phyloP scores from a whole-genome alignment of 805 yeast genomes.

The Scheffersomyces coipomensis region DNA sequence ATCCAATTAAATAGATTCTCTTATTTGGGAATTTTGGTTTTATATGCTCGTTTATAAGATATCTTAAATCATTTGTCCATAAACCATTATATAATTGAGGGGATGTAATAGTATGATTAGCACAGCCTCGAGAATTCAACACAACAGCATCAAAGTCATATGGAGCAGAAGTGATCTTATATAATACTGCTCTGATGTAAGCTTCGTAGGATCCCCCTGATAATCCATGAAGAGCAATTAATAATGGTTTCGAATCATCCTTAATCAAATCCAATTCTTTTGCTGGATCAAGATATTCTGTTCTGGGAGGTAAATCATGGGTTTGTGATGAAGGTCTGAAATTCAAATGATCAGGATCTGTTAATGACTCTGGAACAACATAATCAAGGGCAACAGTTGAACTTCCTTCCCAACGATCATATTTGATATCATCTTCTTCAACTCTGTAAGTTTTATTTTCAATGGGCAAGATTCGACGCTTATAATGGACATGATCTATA shows the following conservation, averaged over 20 bases:
- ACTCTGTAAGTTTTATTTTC: slow-evolving; percentile 24
- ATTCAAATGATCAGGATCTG: slow-evolving; percentile 20
- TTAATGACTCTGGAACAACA: slow-evolving; percentile 20
- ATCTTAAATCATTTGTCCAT: slow-evolving; percentile 68
- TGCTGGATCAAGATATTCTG: slow-evolving; percentile 53
- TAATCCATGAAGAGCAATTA: slow-evolving; percentile 67
- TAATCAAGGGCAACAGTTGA: slow-evolving; percentile 52
- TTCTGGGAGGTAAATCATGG: slow-evolving; percentile 64
- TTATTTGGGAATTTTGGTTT: slow-evolving; percentile 56
- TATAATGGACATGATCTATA: slow-evolving; percentile 43
- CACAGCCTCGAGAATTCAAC: slow-evolving; percentile 73
- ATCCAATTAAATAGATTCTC: slow-evolving; percentile 65
- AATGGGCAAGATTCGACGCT: slow-evolving; percentile 38
- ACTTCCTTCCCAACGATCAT: slow-evolving; percentile 40
- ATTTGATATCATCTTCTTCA: slow-evolving; percentile 26
- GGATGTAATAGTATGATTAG: slow-evolving; percentile 68
- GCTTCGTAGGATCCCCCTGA: slow-evolving; percentile 83
- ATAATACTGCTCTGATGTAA: slow-evolving; percentile 57
- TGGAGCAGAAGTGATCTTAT: slow-evolving; percentile 37
- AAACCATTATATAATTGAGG: slow-evolving; percentile 67
- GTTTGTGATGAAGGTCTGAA: slow-evolving; percentile 46
- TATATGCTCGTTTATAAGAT: slow-evolving; percentile 51
- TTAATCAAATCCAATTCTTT: slow-evolving; percentile 36
- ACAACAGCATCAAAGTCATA: slow-evolving; percentile 55
- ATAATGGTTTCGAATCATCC: slow-evolving; percentile 50